Percentiles rank a stretch among this genome's conserved stretches.
Evolutionary conservation across 768 basidiomycete genomes (phyloP).

Genomic region (Zangia roseola): DNA sequence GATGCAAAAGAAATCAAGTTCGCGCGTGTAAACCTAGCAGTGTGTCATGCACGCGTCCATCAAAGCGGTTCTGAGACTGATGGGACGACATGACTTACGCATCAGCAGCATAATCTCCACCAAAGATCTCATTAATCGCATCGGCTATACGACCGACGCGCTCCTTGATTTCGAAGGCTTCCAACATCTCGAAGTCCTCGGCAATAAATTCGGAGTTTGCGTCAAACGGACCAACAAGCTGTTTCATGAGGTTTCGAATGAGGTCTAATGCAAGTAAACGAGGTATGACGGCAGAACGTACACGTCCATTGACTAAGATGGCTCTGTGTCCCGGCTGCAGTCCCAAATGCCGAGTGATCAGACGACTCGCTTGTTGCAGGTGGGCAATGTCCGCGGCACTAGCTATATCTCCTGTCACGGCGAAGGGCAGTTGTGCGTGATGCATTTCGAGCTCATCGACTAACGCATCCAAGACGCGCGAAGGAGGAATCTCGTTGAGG

Average conservation of each 20-base stretch:
- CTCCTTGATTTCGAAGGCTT: constrained; percentile 70
- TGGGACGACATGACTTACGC: constrained; percentile 34
- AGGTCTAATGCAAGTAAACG: not conserved
- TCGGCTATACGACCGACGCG: constrained; percentile 66
- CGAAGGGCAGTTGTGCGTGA: constrained; percentile 39
- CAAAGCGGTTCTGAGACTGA: not conserved
- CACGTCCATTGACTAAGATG: constrained; percentile 81
- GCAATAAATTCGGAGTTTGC: constrained; percentile 51
- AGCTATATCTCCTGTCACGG: constrained; percentile 25
- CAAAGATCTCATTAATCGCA: constrained; percentile 56
- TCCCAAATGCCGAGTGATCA: constrained; percentile 55
- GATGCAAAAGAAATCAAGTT: constrained; percentile 63
- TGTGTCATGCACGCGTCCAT: not conserved
- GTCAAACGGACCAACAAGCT: constrained; percentile 79
- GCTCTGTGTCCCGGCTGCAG: constrained; percentile 60
- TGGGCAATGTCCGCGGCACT: constrained; percentile 24
- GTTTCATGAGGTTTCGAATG: constrained; percentile 1
- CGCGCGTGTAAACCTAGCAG: constrained; percentile 50
- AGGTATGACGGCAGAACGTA: constrained; percentile 46
- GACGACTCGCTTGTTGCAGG: constrained; percentile 46
- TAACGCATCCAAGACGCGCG: constrained; percentile 16
- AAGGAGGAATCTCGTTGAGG: constrained; percentile 32
- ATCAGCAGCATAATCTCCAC: constrained; percentile 38
- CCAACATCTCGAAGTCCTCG: constrained; percentile 72
- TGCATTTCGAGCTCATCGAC: constrained; percentile 7